Evolutionary conservation across 1,284 basidiomycete genomes (phyloP), one percentile per base, ranked within the genome.

Genomic region (Ceratobasidium theobromae): DNA sequence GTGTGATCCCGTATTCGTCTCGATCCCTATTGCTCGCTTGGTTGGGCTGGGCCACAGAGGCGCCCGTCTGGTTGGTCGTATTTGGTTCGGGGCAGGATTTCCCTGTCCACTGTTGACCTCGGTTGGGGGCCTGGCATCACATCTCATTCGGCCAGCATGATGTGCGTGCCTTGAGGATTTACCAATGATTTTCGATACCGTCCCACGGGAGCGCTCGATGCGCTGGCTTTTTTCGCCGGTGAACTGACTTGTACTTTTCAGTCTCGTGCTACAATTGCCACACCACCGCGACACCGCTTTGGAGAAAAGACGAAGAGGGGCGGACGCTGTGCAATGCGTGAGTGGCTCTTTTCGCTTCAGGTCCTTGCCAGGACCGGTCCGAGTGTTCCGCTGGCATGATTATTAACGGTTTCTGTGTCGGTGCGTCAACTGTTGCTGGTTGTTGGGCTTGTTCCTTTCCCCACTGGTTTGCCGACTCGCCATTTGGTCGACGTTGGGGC

Each of bases 281-380:
- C 72, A 94, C 91, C 21, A 93, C 89, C 2, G 89, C 91, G 23
- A 93, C 91, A 3, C 92, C 91, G n/a, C 82, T 93, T 38, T 94
- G 91, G 91, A 81, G 92, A 70, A 93, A 93, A 76, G 91, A 93
- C 73, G 91, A 93, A 72, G 91, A 93, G 74, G 92, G 92, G 65
- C 92, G 92, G 80, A 93, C 91, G 0, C 89, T 93, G 53, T 94
- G 92, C 80, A 93, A 94, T 73, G 92, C 91, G 82, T 93, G 77
- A 76, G 86, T 84, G 23, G 18, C 46, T 28, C 53, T 40, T 66
- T 25, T 23, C 45, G 6, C 30, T 32, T 62, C 35, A 8, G 35
- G 35, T 38, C 16, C 49, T 25, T 45, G 25, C 16, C 27, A 9
- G 18, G 6, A 52, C 35, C 48, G 48, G 60, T 53, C 48, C 53